Base-by-base conservation (phyloP, 768 basidiomycete species). In the Serendipita sp. region DNA sequence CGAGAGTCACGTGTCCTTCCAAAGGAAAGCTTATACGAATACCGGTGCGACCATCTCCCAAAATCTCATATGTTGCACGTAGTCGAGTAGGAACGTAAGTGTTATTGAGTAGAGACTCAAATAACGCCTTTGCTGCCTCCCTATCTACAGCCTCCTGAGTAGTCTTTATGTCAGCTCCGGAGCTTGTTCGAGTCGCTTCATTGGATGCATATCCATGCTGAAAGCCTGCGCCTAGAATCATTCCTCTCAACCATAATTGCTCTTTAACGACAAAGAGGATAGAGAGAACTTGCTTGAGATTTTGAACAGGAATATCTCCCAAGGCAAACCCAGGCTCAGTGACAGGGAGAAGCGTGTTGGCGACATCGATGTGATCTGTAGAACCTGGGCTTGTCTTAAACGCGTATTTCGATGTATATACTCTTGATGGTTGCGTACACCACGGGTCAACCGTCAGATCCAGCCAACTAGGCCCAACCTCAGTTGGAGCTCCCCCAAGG, bases 401-500 rank as follows among this genome's bases (percentile, higher is more conserved):
- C 5, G 18, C 5, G 31, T 60, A 60, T 29, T 27, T 23, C 34
- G 55, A 60, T n/a, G 55, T 60, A 36, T 60, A 60, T 31, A n/a
- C 33, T 34, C 55, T 29, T 34, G 55, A 60, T 27, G 55, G 23
- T 27, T 60, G 55, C 18, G 55, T 60, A 34, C 18, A 34, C 23
- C 34, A n/a, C 27, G 55, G 55, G 34, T 60, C 55, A 2, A 60
- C 1, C 8, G 34, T 36, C 0, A 60, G n/a, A 3, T 60, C 55
- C 16, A 60, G 55, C 55, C 55, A 60, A n/a, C 55, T 60, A 8
- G 55, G 55, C 34, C 55, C 55, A 50, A 50, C 48, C 18, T 18
- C 48, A 18, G 18, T 18, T 18, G 48, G 8, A 50, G 48, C 8
- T 5, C 5, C 48, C 8, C 18, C 29, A 18, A 50, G 48, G 29